Evolutionary conservation across 768 basidiomycete genomes (phyloP), one percentile per base, ranked within the genome.

Genomic region (Lactifluus echinatus): DNA sequence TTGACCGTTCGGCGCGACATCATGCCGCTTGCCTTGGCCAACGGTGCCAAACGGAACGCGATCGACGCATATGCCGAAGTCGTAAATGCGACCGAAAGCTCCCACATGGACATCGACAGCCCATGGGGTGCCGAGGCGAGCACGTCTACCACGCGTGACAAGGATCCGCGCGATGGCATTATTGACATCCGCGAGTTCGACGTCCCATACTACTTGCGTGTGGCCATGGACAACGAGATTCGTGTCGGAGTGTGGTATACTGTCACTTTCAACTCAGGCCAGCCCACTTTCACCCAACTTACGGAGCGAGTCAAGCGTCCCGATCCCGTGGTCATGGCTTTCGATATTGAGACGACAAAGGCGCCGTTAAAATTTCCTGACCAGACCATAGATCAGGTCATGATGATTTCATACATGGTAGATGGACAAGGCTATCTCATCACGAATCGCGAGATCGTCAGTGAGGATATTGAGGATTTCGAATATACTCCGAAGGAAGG

Each of bases 401-500:
- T 99, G 95, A 99, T 99, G 96, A 98, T 99, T 62, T 99, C 96
- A 43, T 99, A 98, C 72, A 98, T 99, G 94, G 76, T 99, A 17
- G 96, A 99, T 68, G 95, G 93, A 0, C 91, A 94, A 70, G 96
- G 96, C 0, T 99, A 89, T 68, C 81, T 99, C 60, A 97, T 99
- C 71, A 96, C 93, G 21, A 98, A 98, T 66, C 80, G 96, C 42
- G 96, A 99, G 63, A 97, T 98, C 50, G 92, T 98, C 57, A 85
- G 87, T 59, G 94, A 97, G 67, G 92, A 98, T 66, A 97, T 99
- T 60, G 93, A 96, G 42, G 89, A 99, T 69, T 98, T 99, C 66
- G 96, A 98, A 69, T 98, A 98, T 68, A 98, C 96, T 0, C 96
- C 96, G 1, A 98, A 93, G 70, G 92, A 94, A 50, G 95, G 96